These are phyloP conservation scores for Podila verticillata DNA, from an alignment of 192 early-diverging fungal species.

Conservation along the genomic window DNA sequence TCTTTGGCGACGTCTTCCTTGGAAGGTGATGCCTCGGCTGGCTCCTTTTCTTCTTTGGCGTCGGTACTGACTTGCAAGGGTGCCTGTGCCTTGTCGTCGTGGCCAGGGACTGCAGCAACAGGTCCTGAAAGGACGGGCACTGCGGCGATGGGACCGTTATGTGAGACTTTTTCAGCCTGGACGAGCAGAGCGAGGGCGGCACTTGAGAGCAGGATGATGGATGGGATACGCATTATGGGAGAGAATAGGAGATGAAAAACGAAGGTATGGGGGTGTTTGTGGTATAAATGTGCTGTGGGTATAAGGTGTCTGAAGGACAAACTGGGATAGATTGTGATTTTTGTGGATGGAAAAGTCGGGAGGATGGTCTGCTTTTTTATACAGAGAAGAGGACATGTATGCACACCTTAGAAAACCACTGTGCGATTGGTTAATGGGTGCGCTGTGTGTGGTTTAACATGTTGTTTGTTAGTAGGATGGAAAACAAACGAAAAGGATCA, in stretches of 20 bases:
- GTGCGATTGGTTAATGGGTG: neutral
- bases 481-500: neutral
- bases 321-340: neutral
- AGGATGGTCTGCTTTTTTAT: neutral
- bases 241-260: neutral
- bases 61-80: neutral
- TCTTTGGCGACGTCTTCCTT: neutral
- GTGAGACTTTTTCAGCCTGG: neutral
- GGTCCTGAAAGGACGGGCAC: neutral
- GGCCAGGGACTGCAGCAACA: neutral
- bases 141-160: neutral
- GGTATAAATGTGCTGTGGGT: no score
- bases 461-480: neutral
- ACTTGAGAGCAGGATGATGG: constrained; percentile 22
- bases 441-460: neutral
- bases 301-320: no score
- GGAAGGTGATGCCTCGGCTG: neutral
- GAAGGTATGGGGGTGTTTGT: no score
- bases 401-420: neutral
- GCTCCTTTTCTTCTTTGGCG: neutral
- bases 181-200: constrained; percentile 18
- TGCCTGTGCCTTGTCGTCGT: neutral
- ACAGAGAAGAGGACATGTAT: neutral
- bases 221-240: constrained; percentile 13
- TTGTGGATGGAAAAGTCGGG: neutral